Percentiles rank a stretch among this genome's conserved stretches.
phyloP scores from a whole-genome alignment of 169 alveolate genomes.

The Plasmodium vinckei region DNA sequence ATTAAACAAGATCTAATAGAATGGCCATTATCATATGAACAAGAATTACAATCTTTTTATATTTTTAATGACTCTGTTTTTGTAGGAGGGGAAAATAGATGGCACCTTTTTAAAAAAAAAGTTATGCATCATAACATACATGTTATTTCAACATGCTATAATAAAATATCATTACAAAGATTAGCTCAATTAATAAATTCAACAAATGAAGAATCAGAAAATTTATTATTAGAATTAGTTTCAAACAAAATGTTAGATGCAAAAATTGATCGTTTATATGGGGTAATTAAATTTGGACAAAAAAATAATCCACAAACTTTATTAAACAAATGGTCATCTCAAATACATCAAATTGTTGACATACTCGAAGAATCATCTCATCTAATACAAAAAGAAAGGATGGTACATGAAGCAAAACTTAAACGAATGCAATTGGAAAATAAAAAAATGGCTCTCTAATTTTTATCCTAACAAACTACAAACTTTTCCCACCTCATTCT shows the following conservation, averaged over 20 bases:
- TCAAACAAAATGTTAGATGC: constrained; percentile 77
- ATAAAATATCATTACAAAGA: constrained; percentile 72
- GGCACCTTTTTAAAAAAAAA: constrained; percentile 78
- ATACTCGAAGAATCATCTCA: constrained; percentile 76
- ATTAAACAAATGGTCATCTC: constrained; percentile 79
- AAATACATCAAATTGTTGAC: constrained; percentile 49
- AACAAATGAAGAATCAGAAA: constrained; percentile 74
- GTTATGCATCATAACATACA: constrained; percentile 85
- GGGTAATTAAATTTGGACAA: constrained; percentile 80
- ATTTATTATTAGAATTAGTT: constrained; percentile 81
- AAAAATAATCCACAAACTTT: constrained; percentile 78
- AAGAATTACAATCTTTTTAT: constrained; percentile 44
- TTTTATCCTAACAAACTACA: background rate
- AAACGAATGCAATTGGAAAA: constrained; percentile 61
- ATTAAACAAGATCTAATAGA: constrained; percentile 78
- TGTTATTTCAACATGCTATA: constrained; percentile 81
- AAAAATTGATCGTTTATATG: constrained; percentile 82
- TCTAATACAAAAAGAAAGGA: constrained; percentile 73
- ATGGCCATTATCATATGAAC: constrained; percentile 77
- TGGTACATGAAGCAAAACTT: constrained; percentile 76
- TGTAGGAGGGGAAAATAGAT: constrained; percentile 75
- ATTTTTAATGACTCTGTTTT: constrained; percentile 50
- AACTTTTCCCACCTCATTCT: too few species aligned
- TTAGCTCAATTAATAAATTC: constrained; percentile 75
- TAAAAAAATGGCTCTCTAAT: constrained; percentile 36